Evolutionary conservation across 495 filamentous ascomycete species (phyloP).

Genomic region (Penicillium ucsense): DNA sequence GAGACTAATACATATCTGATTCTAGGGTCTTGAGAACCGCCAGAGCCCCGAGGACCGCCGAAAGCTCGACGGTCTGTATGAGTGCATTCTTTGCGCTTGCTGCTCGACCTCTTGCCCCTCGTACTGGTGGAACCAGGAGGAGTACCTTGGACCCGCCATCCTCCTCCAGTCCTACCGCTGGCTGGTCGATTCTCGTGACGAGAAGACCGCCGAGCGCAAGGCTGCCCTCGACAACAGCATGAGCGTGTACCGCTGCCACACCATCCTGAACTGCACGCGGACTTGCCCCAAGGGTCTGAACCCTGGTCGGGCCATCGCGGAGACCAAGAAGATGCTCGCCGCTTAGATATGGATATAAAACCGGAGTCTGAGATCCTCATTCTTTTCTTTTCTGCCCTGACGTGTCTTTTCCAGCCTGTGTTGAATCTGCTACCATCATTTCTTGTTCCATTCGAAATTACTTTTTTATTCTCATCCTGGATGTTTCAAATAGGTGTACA

Average conservation of each 20-base stretch:
- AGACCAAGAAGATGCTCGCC: slow-evolving; percentile 97
- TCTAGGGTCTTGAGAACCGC: slow-evolving; percentile 74
- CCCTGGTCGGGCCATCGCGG: slow-evolving; percentile 84
- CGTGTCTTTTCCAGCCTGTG: slow-evolving; percentile 18
- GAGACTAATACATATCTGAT: neutral
- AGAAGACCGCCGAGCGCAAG: slow-evolving; percentile 78
- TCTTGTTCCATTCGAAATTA: slow-evolving; percentile 2
- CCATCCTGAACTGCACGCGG: slow-evolving; percentile 93
- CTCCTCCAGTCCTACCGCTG: slow-evolving; percentile 95
- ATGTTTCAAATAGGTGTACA: slow-evolving; percentile 43
- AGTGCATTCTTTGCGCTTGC: slow-evolving; percentile 99
- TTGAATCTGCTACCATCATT: slow-evolving; percentile 12
- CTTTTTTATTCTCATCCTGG: slow-evolving; percentile 20
- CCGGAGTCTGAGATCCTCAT: slow-evolving; percentile 19
- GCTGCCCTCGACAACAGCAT: slow-evolving; percentile 92
- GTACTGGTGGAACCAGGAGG: slow-evolving; percentile 99
- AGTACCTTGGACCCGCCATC: slow-evolving; percentile 94
- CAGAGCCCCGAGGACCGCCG: slow-evolving; percentile 82
- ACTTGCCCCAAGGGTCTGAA: slow-evolving; percentile 98
- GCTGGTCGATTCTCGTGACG: slow-evolving; percentile 86
- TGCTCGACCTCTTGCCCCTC: slow-evolving; percentile 96
- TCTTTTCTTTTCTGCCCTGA: slow-evolving; percentile 19
- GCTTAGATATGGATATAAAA: slow-evolving; percentile 26
- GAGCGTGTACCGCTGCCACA: slow-evolving; percentile 97
- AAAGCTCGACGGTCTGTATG: slow-evolving; percentile 97